Evolutionary conservation across 2,329 filamentous ascomycete genomes (phyloP), one percentile per base, ranked within the genome.

Genomic region (Fusarium neocosmosporiellum): DNA sequence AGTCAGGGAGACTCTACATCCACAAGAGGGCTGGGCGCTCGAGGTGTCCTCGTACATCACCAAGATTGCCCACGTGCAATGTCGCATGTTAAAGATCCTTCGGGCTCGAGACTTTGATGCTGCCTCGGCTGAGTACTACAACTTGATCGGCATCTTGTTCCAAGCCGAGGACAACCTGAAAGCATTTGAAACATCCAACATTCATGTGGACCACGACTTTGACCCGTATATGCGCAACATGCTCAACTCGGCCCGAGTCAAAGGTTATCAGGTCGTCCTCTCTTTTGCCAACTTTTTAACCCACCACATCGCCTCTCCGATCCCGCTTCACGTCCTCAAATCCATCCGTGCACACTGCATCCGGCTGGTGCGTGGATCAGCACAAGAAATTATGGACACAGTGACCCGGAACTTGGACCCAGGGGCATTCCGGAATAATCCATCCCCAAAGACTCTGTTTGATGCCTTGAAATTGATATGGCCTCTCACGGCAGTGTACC

Each of bases 381-480:
- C 82, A 8, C 71, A 78, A 31, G 71, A 72, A 2, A 79, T 84
- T 10, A 33, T 83, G 20, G 71, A 78, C 14, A 66, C 65, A 27
- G 69, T 81, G 7, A 77, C 78, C 1, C 39, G 22, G 13, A 66
- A 76, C 8, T 67, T 83, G 11, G 78, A 76, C 14, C 75, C 77
- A 3, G 70, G 76, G 22, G 62, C 71, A 11, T 67, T 70, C 3
- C 69, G 73, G 37, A 71, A 73, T 11, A 78, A 80, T 55, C 73
- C 74, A 37, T 75, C 81, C 11, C 82, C 82, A 24, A 76, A 73
- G 43, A 75, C 77, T 13, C 69, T 83, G 41, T 83, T 83, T 61
- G 81, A 83, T 31, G 81, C 81, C 2, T 63, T 84, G 41, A 80
- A 79, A 74, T 66, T 84, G 31, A 75, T 84, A 18, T 84, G 82